A percentile compares a stretch with the other conserved stretches of the same genome.
phyloP scores from a whole-genome alignment of 805 yeast genomes.

The Lachancea waltii region DNA sequence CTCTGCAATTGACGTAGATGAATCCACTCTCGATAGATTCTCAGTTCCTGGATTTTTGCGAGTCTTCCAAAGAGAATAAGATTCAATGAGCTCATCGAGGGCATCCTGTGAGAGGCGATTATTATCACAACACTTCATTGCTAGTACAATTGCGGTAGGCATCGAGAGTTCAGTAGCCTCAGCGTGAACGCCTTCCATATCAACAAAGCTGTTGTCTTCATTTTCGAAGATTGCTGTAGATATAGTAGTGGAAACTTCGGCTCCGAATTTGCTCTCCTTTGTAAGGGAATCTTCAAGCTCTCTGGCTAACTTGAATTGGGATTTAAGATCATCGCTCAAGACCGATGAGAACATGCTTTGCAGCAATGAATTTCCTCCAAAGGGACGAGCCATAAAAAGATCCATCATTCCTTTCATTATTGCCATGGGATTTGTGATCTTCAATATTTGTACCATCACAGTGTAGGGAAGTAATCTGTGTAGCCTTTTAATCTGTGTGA shows the following conservation, averaged over 20 bases:
- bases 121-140: slow-evolving; percentile 21
- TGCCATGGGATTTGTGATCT: slow-evolving; percentile 81
- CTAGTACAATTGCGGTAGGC: slow-evolving; percentile 23
- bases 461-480: slow-evolving; percentile 78
- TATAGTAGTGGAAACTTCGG: slow-evolving; percentile 26
- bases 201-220: slow-evolving; percentile 25
- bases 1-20: slow-evolving; percentile 19
- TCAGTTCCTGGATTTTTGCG: slow-evolving; percentile 13
- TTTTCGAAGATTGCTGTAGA: slow-evolving; percentile 32
- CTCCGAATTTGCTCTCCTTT: slow-evolving; percentile 18
- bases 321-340: slow-evolving; percentile 66
- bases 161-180: slow-evolving; percentile 27
- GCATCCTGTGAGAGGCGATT: slow-evolving; percentile 18
- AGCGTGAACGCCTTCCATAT: slow-evolving; percentile 27
- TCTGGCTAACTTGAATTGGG: slow-evolving; percentile 48
- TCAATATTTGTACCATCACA: slow-evolving; percentile 66
- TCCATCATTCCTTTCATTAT: slow-evolving; percentile 76
- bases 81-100: slow-evolving; percentile 26
- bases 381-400: slow-evolving; percentile 72
- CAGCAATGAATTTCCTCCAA: slow-evolving; percentile 59
- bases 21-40: slow-evolving; percentile 9
- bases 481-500: slow-evolving; percentile 60
- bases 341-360: slow-evolving; percentile 70
- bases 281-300: slow-evolving; percentile 39
- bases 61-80: slow-evolving; percentile 27